Base-by-base conservation (phyloP, 116 monocot genomes). In the Trichopus zeylanicus region DNA sequence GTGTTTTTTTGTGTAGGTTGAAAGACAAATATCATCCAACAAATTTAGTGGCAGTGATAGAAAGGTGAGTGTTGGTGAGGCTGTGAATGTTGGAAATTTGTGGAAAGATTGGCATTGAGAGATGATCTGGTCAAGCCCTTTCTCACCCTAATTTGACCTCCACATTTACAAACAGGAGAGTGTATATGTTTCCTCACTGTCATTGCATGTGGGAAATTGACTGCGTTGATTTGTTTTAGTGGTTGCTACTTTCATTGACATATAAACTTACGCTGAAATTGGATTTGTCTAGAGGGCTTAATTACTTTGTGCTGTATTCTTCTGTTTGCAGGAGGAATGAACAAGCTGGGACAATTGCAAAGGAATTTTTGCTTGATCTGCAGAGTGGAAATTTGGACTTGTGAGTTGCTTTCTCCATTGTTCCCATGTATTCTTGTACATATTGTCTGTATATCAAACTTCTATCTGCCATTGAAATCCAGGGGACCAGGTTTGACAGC, bases 11-110 rank as follows among this genome's bases (percentile, higher is more conserved):
- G 29, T 76, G 69, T 73, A 98, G 98, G 98, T 65, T 98, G 49
- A 98, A 88, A 65, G 75, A 98, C 42, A 98, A 82, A 62, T 98
- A 98, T 73, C 98, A 98, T 78, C 98, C 98, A 20, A 98, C 98
- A 26, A 87, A 98, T 58, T 73, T 98, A 35, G 82, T 88, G 55
- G 10, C 74, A 53, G 97, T 91, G 53, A 98, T 91, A 46, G 91
- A 98, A 61, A 98, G 85, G 97, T 98, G 67, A 81, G 79, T 18
- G 59, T 20, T 29, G 61, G 34, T 31, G 16, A 26, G n/a, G 1
- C 4, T 18, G 7, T 42, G 42, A 1, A 42, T 13, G n/a, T n/a
- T 42, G 42, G 42, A 42, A 42, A 42, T n/a, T 15, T 42, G 42
- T 16, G 42, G 13, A n/a, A n/a, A n/a, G 42, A 13, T 42, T 1